phyloP scores from a whole-genome alignment of 78 protist species.

The slime mould (Dictyostelium discoideum) region DNA sequence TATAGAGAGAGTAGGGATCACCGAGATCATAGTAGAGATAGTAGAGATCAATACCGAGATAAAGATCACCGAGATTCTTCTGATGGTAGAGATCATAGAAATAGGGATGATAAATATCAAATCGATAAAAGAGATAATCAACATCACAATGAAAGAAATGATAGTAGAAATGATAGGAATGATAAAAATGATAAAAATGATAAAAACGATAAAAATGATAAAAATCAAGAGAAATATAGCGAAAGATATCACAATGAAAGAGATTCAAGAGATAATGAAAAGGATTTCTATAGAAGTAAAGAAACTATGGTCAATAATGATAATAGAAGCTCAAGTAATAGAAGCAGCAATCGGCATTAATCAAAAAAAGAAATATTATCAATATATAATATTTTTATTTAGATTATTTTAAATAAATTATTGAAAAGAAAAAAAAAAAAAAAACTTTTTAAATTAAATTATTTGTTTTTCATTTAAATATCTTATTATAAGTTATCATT shows the following conservation, averaged over 20 bases:
- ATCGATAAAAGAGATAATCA: not conserved
- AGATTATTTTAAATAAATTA: too few species aligned
- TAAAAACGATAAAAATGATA: not conserved
- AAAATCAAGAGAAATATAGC: not conserved
- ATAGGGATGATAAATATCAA: not conserved
- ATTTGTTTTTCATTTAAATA: too few species aligned
- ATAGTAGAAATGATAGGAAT: not conserved
- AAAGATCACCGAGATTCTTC: not conserved
- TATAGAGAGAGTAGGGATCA: not conserved
- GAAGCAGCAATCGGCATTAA: not conserved
- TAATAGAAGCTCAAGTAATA: not conserved
- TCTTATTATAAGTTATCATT: too few species aligned
- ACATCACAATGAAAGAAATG: not conserved
- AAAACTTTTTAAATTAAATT: too few species aligned
- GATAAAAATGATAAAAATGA: not conserved
- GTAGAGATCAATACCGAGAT: not conserved
- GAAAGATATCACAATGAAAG: constrained; percentile 15
- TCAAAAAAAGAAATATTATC: not conserved
- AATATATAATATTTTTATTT: too few species aligned
- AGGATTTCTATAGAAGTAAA: not conserved
- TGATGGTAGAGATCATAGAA: not conserved
- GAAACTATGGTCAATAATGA: not conserved
- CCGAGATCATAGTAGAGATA: not conserved
- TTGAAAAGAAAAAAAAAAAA: too few species aligned
- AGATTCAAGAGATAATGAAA: not conserved